Conservation (phyloP, 1,284 basidiomycete species). For the Cystobasidiaceae sp. region DNA sequence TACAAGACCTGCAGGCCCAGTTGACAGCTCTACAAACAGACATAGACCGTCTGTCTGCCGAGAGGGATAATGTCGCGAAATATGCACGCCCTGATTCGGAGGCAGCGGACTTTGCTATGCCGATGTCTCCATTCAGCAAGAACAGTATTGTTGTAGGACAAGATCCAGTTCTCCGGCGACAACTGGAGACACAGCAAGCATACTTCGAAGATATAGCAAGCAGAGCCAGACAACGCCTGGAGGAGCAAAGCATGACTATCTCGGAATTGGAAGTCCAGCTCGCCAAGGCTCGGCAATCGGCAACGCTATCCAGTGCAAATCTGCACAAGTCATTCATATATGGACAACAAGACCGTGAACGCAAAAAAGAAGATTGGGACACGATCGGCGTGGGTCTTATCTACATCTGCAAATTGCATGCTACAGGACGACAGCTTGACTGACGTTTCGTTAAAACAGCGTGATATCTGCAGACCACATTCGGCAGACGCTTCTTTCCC, state of each 20-base stretch:
- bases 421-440: too few relatives aligned
- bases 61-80: constrained; percentile 1
- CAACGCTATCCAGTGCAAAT: too few relatives aligned
- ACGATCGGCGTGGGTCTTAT: too few relatives aligned
- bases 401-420: too few relatives aligned
- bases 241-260: not conserved
- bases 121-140: not conserved
- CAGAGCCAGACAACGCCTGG: constrained; percentile 10
- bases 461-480: too few relatives aligned
- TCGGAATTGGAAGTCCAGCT: not conserved
- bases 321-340: too few relatives aligned
- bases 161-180: not conserved
- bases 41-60: constrained; percentile 1
- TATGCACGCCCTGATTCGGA: not conserved
- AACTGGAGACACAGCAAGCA: not conserved
- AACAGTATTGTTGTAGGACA: not conserved
- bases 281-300: too few relatives aligned
- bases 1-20: not conserved
- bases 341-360: too few relatives aligned
- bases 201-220: constrained; percentile 2
- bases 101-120: not conserved
- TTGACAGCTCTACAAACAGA: not conserved
- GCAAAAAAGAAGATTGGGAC: too few relatives aligned
- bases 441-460: too few relatives aligned
- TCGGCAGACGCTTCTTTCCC: too few relatives aligned